Conservation (phyloP, 169 alveolate species). For the Cryptosporidium sp. region DNA sequence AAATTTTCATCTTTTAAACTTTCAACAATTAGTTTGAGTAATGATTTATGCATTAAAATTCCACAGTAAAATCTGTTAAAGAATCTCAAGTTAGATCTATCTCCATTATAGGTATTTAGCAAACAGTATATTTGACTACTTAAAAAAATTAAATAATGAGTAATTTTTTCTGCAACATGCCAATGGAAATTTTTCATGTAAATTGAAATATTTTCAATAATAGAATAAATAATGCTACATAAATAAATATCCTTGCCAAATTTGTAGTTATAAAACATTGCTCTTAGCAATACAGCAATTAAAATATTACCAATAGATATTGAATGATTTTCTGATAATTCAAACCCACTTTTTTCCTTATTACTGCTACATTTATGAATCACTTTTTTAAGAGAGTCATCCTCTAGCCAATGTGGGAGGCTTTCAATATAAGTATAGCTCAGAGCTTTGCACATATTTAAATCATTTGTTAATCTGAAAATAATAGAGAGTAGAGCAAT, state of each 20-base stretch:
- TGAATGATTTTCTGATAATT: not conserved
- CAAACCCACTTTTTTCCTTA: not conserved
- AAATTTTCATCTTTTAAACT: conserved; percentile 15
- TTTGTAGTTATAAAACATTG: conserved; percentile 45
- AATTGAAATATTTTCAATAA: conserved; percentile 35
- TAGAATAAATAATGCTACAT: conserved; percentile 16
- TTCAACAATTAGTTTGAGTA: not conserved
- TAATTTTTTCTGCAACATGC: conserved; percentile 39
- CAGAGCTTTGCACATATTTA: conserved; percentile 22
- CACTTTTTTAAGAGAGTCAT: conserved; percentile 25
- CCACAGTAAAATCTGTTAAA: conserved; percentile 43
- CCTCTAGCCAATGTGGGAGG: conserved; percentile 55
- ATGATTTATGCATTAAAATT: not conserved
- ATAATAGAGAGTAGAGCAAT: conserved; percentile 29
- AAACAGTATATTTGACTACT: conserved; percentile 42
- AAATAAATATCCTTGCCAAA: conserved; percentile 8
- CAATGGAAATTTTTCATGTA: conserved; percentile 51
- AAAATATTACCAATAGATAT: conserved; percentile 48
- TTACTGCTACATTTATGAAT: not conserved
- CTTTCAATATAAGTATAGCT: conserved; percentile 15
- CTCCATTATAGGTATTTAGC: conserved; percentile 30
- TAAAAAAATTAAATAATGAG: conserved; percentile 35
- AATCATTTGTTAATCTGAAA: conserved; percentile 32
- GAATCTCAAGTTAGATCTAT: not conserved
- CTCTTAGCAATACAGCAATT: conserved; percentile 6